Percentiles rank a stretch among this genome's conserved stretches.
These are phyloP conservation scores for Eutrema heterophyllum DNA, from an alignment of 345 rosid genomes.

Conservation along the genomic window DNA sequence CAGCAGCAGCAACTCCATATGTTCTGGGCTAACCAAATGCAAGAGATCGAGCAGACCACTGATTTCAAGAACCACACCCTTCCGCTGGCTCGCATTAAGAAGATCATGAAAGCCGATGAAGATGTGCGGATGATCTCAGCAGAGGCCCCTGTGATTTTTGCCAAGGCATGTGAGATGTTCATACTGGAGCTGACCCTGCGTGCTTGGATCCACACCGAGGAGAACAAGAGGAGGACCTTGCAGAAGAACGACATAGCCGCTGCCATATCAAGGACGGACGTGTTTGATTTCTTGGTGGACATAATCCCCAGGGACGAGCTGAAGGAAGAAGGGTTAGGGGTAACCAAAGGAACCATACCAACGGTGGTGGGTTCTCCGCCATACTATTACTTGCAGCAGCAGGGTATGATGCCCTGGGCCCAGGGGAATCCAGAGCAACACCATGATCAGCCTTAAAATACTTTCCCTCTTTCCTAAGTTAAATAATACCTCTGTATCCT, in stretches of 20 bases:
- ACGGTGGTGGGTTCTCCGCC: conserved; percentile 36
- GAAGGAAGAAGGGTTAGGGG: conserved; percentile 54
- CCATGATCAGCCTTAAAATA: background rate
- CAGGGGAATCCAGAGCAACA: conserved; percentile 11
- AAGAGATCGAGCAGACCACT: conserved; percentile 44
- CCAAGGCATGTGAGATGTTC: conserved; percentile 60
- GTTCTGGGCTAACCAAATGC: conserved; percentile 57
- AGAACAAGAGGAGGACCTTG: conserved; percentile 55
- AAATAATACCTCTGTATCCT: background rate
- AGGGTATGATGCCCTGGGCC: conserved; percentile 27
- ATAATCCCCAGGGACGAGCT: conserved; percentile 51
- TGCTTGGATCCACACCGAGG: conserved; percentile 60
- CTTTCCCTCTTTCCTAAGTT: background rate
- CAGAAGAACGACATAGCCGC: conserved; percentile 60
- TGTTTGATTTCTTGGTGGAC: conserved; percentile 54
- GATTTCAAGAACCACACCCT: conserved; percentile 59
- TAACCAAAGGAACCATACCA: conserved; percentile 40
- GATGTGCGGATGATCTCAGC: conserved; percentile 61
- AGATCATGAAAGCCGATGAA: conserved; percentile 64
- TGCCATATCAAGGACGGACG: conserved; percentile 53
- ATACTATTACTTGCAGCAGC: conserved; percentile 40
- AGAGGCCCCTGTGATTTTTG: conserved; percentile 56
- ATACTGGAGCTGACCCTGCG: conserved; percentile 51
- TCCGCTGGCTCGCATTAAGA: conserved; percentile 54
- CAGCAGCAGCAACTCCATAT: conserved; percentile 51